Base-by-base conservation (phyloP, 768 basidiomycete species). In the Lactifluus piperatus region DNA sequence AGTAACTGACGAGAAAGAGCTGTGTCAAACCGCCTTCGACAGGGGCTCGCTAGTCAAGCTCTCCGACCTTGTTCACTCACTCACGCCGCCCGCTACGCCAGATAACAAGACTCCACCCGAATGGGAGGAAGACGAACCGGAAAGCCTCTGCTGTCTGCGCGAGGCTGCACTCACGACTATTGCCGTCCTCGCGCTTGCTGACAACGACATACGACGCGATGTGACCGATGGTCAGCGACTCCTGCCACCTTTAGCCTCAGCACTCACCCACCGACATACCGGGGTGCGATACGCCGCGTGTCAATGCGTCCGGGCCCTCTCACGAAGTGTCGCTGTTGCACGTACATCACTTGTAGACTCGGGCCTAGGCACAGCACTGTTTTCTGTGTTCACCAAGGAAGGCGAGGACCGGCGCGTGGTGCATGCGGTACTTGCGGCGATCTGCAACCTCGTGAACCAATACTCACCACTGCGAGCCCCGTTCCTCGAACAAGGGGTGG, bases 221-320 rank as follows among this genome's bases (percentile, higher is more conserved):
- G 73, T 94, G 24, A 81, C 86, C 2, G 84, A 86, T 64, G 75
- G 75, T 11, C 75, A 80, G 11, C 74, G 74, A 2, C 71, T 91
- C 48, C 71, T 88, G 26, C 78, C 80, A 5, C 70, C 78, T 26
- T 70, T 91, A 32, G 76, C 81, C 57, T 66, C 70, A 2, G 79
- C 80, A 13, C 76, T 94, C 8, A 63, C 75, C 0, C 84, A 90
- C 54, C 78, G 75, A 0, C 80, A 85, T 56, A 75, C 84, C 16
- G 90, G 88, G 1, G 85, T 94, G 3, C 82, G 93, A 6, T 90
- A 88, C 46, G 91, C 90, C 0, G 88, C 90, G 0, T 93, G 91
- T 66, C 94, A 95, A 65, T 88, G 87, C 63, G 79, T 91, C 1
- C 77, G 94, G 16, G 87, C 88, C 0, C 75, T 98, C 39, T 83